Base-by-base conservation (phyloP, 768 basidiomycete species). In the Suillus decipiens region DNA sequence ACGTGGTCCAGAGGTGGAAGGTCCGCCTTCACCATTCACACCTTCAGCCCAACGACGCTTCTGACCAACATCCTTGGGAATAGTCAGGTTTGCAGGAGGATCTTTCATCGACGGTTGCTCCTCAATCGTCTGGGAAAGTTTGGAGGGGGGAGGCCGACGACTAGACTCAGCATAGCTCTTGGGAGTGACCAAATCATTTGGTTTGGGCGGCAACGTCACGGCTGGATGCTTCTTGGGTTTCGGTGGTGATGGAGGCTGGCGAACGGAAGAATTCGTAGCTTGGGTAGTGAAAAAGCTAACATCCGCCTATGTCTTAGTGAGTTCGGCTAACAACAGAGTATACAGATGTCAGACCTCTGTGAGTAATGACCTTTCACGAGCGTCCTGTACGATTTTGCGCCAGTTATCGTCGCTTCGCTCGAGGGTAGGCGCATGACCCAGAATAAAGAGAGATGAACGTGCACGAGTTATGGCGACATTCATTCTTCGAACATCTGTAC, bases 381-480 rank as follows among this genome's bases (percentile, higher is more conserved):
- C 93, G 71, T 98, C 89, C 22, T 78, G 73, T 31, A 97, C 82
- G 53, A 97, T 95, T 34, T 80, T 77, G 63, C 80, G 82, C 96
- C 96, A 98, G 14, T 80, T 86, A 19, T 81, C 77, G 68, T 96
- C 89, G 66, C 94, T 93, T 60, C 95, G 81, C 73, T 95, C 91
- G 6, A 99, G 82, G 1, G 96, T 99, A 8, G 93, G 79, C 14
- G 89, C 89, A 74, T 99, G 89, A 8, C 97, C 97, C 36, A 99
- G 82, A 61, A 99, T 88, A 75, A 95, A 99, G 2, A 99, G 78
- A 11, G 96, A 97, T 8, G 94, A 94, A 70, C 90, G 92, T 3
- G 96, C 94, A 69, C 97, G 88, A n/a, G 96, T 99, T 31, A 99
- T 78, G 34, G 96, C 96, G n/a, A 99, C 96, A 75, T 99, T 99